Conservation (phyloP, 2,329 filamentous ascomycete genomes). For the Botrytis fabae region DNA sequence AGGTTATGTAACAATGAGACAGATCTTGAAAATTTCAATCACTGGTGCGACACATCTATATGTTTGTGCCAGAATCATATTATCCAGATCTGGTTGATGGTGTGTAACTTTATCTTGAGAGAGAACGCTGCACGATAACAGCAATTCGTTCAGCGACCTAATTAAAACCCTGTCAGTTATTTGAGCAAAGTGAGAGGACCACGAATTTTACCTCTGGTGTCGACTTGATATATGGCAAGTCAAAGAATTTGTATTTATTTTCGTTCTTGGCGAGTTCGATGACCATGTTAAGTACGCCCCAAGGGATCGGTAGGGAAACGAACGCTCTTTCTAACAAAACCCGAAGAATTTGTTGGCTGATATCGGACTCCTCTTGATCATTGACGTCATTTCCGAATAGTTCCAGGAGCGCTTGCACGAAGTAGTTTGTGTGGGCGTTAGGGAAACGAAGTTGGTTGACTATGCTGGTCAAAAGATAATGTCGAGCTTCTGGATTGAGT, state of each 20-base stretch:
- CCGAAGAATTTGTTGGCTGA: slow-evolving; percentile 88
- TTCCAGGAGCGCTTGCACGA: slow-evolving; percentile 80
- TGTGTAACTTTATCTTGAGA: slow-evolving; percentile 15
- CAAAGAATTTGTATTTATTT: slow-evolving; percentile 81
- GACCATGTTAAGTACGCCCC: slow-evolving; percentile 87
- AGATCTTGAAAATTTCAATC: slow-evolving; percentile 19
- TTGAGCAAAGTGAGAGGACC: not conserved
- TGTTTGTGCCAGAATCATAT: slow-evolving; percentile 1
- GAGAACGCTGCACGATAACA: slow-evolving; percentile 33
- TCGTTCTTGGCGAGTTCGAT: slow-evolving; percentile 90
- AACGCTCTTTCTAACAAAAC: slow-evolving; percentile 85
- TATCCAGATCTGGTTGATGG: slow-evolving; percentile 12
- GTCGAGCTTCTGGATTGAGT: slow-evolving; percentile 74
- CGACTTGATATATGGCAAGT: slow-evolving; percentile 86
- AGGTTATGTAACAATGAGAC: slow-evolving; percentile 40
- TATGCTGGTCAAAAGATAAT: slow-evolving; percentile 81
- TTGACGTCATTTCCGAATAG: slow-evolving; percentile 76
- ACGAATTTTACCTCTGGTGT: slow-evolving; percentile 70
- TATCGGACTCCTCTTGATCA: slow-evolving; percentile 74
- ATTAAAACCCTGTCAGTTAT: slow-evolving; percentile 5
- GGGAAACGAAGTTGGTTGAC: slow-evolving; percentile 90
- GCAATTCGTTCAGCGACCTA: slow-evolving; percentile 40
- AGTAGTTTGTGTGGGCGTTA: slow-evolving; percentile 88
- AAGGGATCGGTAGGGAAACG: slow-evolving; percentile 89
- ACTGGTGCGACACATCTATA: slow-evolving; percentile 10